phyloP scores from a whole-genome alignment of 1,284 basidiomycete genomes.

The Trichosporon asahii region DNA sequence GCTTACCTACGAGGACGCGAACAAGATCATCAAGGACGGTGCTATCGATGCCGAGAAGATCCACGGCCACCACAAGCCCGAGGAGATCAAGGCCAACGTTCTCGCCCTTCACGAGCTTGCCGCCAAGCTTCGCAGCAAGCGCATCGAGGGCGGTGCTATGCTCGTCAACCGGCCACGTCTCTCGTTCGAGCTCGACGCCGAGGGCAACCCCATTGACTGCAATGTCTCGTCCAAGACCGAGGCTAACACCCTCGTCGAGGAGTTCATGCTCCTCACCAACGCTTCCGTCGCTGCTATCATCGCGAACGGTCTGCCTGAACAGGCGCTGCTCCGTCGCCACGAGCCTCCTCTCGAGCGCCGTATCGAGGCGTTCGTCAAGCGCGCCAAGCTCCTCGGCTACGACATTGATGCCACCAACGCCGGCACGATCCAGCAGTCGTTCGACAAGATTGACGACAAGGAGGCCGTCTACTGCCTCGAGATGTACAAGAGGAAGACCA shows the following conservation, averaged over 20 bases:
- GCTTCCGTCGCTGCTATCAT: constrained; percentile 86
- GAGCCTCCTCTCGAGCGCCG: constrained; percentile 88
- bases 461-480: constrained; percentile 71
- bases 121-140: constrained; percentile 66
- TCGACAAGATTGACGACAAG: constrained; percentile 68
- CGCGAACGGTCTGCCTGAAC: constrained; percentile 88
- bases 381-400: constrained; percentile 78
- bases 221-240: constrained; percentile 63
- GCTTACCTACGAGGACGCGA: constrained; percentile 76
- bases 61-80: constrained; percentile 59
- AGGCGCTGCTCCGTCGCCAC: constrained; percentile 89
- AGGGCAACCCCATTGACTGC: constrained; percentile 79
- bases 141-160: constrained; percentile 79
- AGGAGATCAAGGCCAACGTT: constrained; percentile 70
- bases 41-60: constrained; percentile 59
- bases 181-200: constrained; percentile 74
- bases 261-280: constrained; percentile 95
- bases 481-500: constrained; percentile 80
- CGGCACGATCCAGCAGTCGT: constrained; percentile 77
- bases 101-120: constrained; percentile 64
- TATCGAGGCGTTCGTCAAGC: constrained; percentile 63
- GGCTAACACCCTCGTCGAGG: constrained; percentile 81
- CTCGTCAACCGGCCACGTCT: constrained; percentile 69
- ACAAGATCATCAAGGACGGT: constrained; percentile 74
- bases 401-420: constrained; percentile 75